These are phyloP conservation scores for Anethum foeniculum DNA, from an alignment of 140 eudicot genomes.

Conservation along the genomic window DNA sequence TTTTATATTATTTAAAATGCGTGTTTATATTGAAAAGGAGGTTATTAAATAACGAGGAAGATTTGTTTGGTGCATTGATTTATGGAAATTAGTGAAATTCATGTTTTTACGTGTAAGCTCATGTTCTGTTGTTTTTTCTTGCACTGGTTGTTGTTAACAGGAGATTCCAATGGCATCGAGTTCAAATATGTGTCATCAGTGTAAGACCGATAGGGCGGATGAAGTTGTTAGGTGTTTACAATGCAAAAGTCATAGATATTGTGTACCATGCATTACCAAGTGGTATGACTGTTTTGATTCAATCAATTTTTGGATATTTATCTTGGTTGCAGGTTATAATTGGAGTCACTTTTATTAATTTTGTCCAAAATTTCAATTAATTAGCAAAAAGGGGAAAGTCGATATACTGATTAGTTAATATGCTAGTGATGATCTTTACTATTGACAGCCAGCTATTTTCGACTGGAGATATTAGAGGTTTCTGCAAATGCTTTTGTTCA, in stretches of 20 bases:
- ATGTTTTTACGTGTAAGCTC: too few species aligned
- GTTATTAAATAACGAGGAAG: too few species aligned
- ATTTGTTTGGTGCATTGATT: too few species aligned
- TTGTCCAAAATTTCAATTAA: background rate
- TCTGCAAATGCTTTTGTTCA: background rate
- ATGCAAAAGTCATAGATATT: background rate
- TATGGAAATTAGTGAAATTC: too few species aligned
- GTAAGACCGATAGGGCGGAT: background rate
- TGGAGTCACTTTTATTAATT: background rate
- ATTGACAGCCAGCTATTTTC: background rate
- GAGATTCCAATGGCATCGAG: background rate
- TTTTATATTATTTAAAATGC: background rate
- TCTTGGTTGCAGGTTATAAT: background rate
- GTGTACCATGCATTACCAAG: background rate
- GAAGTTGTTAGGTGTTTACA: background rate
- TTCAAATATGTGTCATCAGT: background rate
- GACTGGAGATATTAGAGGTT: background rate
- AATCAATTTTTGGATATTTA: background rate
- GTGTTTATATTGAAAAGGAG: too few species aligned
- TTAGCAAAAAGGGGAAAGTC: background rate
- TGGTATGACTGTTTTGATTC: conserved; percentile 40
- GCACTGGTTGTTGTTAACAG: background rate
- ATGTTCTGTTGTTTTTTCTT: too few species aligned
- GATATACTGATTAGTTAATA: background rate
- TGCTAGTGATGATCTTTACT: background rate